Evolutionary conservation across 2,329 filamentous ascomycete species (phyloP).

Genomic region (Penicillium sp.): DNA sequence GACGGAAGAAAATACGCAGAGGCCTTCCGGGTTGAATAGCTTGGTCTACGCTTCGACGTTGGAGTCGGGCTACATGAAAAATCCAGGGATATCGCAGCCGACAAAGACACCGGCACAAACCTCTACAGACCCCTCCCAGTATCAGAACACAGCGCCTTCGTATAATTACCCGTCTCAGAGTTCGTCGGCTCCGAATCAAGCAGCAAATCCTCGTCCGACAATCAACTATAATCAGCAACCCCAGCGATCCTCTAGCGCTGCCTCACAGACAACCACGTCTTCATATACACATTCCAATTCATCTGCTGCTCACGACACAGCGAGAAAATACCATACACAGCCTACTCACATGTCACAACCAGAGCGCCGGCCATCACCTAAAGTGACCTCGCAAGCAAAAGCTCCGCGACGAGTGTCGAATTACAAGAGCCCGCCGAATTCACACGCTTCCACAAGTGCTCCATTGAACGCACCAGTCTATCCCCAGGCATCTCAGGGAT

Average conservation of each 20-base stretch:
- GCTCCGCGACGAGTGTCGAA: background rate
- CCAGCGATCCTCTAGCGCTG: background rate
- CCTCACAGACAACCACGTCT: background rate
- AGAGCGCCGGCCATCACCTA: constrained; percentile 2
- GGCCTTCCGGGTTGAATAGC: constrained; percentile 8
- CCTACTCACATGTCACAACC: background rate
- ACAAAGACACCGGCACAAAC: constrained; percentile 1
- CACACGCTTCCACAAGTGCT: background rate
- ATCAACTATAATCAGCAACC: background rate
- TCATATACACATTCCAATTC: constrained; percentile 2
- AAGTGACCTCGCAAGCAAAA: constrained; percentile 1
- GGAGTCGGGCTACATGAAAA: background rate
- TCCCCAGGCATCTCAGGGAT: constrained; percentile 1
- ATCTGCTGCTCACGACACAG: background rate
- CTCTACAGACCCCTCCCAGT: background rate
- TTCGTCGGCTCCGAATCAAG: background rate
- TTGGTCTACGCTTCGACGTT: constrained; percentile 10
- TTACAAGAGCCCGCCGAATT: background rate
- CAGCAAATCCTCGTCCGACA: background rate
- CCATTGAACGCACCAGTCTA: background rate
- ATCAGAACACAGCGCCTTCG: background rate
- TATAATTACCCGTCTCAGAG: constrained; percentile 1
- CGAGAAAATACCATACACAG: background rate
- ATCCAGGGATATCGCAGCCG: background rate
- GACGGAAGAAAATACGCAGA: background rate